Base-by-base conservation (phyloP, 192 early-diverging fungal genomes). In the Coemansia asiatica region DNA sequence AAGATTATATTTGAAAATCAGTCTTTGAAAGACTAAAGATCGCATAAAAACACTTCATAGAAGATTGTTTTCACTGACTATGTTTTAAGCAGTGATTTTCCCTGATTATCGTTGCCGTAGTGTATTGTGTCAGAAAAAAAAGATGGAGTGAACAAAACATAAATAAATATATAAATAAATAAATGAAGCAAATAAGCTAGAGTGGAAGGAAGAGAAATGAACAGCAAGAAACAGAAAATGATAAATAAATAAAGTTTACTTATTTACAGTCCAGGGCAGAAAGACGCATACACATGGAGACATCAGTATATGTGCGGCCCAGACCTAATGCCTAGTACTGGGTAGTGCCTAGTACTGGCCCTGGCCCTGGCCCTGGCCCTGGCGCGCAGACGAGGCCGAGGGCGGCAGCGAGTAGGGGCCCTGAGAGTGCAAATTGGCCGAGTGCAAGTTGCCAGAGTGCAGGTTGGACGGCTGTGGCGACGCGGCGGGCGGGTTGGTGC, bases 401-500 rank as follows among this genome's bases (percentile, higher is more conserved):
- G 36, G 36, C 40, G 35, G 40, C 29, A 28, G 26, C 29, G 40
- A 46, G 44, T 66, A 66, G 19, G 44, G 56, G 22, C 56, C 29
- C 64, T 66, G 64, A 21, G 55, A 59, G 31, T 68, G 67, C 60
- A 56, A 56, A 56, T 29, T 56, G 26, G 22, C 46, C 29, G 72
- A 61, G 9, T 28, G 65, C 57, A 44, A 44, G 27, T 35, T 61
- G 8, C 59, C 49, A 21, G 49, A 56, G 36, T 51, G 59, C n/a
- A 67, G 67, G 62, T 27, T 26, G 47, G n/a, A n/a, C 35, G 31
- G 61, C 16, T 55, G 54, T 16, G 71, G 64, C 46, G 78, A 68
- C 16, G 74, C 59, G 1, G 78, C 47, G n/a, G 78, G 57, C 13
- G 78, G 78, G 46, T 75, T 82, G n/a, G 79, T 76, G 48, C 79